phyloP scores from a whole-genome alignment of 1,139 yeast genomes.

The Yamadazyma atmosphaerica region DNA sequence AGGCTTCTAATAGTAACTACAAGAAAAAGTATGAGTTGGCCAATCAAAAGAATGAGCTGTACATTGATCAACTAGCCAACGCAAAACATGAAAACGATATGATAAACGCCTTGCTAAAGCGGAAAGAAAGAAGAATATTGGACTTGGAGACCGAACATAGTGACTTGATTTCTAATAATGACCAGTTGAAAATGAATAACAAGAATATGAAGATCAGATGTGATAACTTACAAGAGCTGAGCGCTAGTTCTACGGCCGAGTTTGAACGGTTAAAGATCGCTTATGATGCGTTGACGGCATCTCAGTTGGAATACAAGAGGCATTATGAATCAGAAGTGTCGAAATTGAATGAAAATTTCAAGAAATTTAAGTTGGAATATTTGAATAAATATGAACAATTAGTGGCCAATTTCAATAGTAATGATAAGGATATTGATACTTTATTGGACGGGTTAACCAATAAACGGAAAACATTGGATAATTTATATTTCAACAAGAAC shows the following conservation, averaged over 20 bases:
- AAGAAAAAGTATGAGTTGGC: constrained; percentile 50
- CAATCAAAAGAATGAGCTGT: constrained; percentile 54
- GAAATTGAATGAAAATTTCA: constrained; percentile 29
- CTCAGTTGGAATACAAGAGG: constrained; percentile 57
- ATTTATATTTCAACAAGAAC: constrained; percentile 48
- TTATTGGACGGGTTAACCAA: constrained; percentile 43
- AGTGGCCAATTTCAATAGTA: constrained; percentile 27
- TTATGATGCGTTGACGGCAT: constrained; percentile 59
- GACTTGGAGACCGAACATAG: constrained; percentile 61
- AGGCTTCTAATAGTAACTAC: constrained; percentile 37
- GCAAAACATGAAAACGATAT: constrained; percentile 72
- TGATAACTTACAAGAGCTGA: constrained; percentile 49
- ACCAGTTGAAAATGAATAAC: constrained; percentile 45
- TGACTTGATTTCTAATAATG: constrained; percentile 45
- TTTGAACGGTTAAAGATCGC: constrained; percentile 58
- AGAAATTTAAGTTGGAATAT: constrained; percentile 38
- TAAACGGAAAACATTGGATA: constrained; percentile 44
- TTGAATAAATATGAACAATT: constrained; percentile 30
- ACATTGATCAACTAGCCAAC: constrained; percentile 67
- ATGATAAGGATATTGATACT: constrained; percentile 48
- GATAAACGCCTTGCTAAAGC: constrained; percentile 57
- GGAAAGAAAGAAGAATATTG: constrained; percentile 63
- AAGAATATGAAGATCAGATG: constrained; percentile 51
- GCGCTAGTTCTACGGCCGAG: constrained; percentile 50
- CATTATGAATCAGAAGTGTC: constrained; percentile 44